Evolutionary conservation across 1,284 basidiomycete genomes (phyloP).

Genomic region (Ganoderma lingzhi): DNA sequence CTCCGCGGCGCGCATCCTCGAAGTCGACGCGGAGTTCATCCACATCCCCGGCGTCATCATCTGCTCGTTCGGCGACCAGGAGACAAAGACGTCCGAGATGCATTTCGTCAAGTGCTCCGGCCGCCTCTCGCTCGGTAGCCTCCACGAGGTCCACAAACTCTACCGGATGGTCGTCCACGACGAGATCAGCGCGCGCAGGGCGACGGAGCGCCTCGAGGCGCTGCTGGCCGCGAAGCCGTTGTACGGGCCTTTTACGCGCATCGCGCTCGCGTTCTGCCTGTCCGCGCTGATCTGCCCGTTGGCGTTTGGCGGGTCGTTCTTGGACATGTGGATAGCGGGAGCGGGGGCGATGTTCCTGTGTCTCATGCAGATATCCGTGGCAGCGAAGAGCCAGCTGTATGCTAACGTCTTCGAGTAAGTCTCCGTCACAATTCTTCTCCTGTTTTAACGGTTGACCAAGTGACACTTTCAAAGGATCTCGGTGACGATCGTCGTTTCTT

Average conservation of each 20-base stretch:
- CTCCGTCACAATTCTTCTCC: conserved; percentile 6
- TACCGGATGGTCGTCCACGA: conserved; percentile 87
- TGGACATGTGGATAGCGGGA: conserved; percentile 86
- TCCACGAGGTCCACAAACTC: conserved; percentile 80
- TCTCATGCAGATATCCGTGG: conserved; percentile 75
- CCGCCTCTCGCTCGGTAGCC: conserved; percentile 77
- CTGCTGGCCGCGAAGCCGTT: conserved; percentile 62
- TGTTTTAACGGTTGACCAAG: no score
- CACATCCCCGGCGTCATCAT: conserved; percentile 86
- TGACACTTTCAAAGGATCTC: conserved; percentile 65
- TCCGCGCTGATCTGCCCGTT: conserved; percentile 82
- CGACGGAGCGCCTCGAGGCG: conserved; percentile 57
- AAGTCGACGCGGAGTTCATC: conserved; percentile 84
- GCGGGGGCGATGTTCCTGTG: conserved; percentile 69
- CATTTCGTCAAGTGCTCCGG: conserved; percentile 83
- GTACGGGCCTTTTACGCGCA: conserved; percentile 67
- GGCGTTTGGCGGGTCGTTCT: conserved; percentile 85
- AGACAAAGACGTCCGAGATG: conserved; percentile 80
- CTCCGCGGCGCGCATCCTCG: conserved; percentile 83
- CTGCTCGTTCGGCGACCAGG: conserved; percentile 83
- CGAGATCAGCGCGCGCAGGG: conserved; percentile 81
- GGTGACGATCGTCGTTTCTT: conserved; percentile 83
- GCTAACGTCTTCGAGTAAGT: conserved; percentile 91
- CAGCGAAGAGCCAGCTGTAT: conserved; percentile 78
- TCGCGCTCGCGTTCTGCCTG: conserved; percentile 72